These are phyloP conservation scores for Letharia columbiana DNA, from an alignment of 495 filamentous ascomycete genomes.

Conservation along the genomic window DNA sequence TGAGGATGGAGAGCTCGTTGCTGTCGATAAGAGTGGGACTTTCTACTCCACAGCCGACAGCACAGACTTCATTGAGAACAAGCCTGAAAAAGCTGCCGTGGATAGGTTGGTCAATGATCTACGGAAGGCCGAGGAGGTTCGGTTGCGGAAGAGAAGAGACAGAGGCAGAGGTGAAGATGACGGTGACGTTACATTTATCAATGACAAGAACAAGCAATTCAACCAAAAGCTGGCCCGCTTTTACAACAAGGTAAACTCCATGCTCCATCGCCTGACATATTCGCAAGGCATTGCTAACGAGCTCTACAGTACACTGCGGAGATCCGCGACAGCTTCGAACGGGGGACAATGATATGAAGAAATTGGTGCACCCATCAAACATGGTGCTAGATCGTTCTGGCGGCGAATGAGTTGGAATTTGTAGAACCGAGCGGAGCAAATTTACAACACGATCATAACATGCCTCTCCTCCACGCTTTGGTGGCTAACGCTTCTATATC, in stretches of 20 bases:
- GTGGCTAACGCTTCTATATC: slow-evolving; percentile 65
- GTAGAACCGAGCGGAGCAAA: neutral
- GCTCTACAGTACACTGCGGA: slow-evolving; percentile 75
- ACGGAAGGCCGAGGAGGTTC: slow-evolving; percentile 76
- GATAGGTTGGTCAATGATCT: slow-evolving; percentile 82
- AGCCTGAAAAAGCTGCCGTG: slow-evolving; percentile 81
- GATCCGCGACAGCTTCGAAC: slow-evolving; percentile 95
- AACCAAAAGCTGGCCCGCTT: slow-evolving; percentile 93
- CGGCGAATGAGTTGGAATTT: neutral
- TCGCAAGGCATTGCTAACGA: slow-evolving; percentile 28
- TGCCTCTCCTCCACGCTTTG: slow-evolving; percentile 69
- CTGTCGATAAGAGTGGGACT: slow-evolving; percentile 78
- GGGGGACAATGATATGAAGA: slow-evolving; percentile 68
- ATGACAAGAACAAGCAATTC: slow-evolving; percentile 99
- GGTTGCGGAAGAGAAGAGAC: slow-evolving; percentile 76
- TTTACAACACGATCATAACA: slow-evolving; percentile 49
- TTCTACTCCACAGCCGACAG: slow-evolving; percentile 85
- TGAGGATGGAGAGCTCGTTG: slow-evolving; percentile 86
- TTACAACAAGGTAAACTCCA: slow-evolving; percentile 73
- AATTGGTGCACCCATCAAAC: neutral
- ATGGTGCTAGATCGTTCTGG: neutral
- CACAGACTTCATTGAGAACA: slow-evolving; percentile 72
- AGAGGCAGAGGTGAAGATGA: slow-evolving; percentile 64
- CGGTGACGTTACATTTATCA: slow-evolving; percentile 94
- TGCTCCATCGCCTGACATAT: neutral